Conservation (phyloP, 2,329 filamentous ascomycete species). For the Alternaria viburni region DNA sequence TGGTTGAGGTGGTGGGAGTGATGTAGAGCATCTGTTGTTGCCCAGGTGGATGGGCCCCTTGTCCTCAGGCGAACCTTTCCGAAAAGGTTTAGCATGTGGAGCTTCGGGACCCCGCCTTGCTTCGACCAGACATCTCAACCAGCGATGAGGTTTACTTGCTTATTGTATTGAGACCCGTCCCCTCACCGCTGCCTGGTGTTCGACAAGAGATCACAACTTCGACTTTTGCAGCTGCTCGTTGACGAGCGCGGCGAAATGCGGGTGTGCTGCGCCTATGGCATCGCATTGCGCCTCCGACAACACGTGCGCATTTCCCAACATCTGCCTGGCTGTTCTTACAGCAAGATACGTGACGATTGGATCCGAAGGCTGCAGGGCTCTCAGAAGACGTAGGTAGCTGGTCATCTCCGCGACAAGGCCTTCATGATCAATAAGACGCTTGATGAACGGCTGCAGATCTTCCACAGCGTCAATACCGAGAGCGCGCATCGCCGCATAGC, state of each 20-base stretch:
- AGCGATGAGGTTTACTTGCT: neutral
- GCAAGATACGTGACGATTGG: neutral
- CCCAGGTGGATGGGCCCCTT: neutral
- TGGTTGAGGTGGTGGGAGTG: neutral
- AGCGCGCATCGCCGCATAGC: constrained; percentile 8
- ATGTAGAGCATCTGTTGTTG: neutral
- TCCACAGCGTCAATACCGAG: constrained; percentile 9
- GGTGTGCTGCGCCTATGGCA: neutral
- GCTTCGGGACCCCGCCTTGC: constrained; percentile 1
- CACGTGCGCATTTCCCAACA: neutral
- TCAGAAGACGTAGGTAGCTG: neutral
- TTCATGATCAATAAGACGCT: neutral
- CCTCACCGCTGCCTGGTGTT: neutral
- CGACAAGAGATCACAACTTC: neutral
- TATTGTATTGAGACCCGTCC: neutral
- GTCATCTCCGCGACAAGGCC: neutral
- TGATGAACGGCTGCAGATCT: constrained; percentile 1
- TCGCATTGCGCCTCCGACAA: neutral
- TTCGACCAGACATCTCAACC: neutral
- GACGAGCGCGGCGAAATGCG: neutral
- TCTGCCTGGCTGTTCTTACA: neutral
- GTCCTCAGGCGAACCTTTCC: neutral
- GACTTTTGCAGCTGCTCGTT: neutral
- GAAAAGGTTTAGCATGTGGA: neutral
- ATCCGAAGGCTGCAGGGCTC: neutral